Evolutionary conservation across 225 moss, liverwort and hornwort species (phyloP), one percentile per base, ranked within the genome.

Genomic region (Thuidium tamariscinum): DNA sequence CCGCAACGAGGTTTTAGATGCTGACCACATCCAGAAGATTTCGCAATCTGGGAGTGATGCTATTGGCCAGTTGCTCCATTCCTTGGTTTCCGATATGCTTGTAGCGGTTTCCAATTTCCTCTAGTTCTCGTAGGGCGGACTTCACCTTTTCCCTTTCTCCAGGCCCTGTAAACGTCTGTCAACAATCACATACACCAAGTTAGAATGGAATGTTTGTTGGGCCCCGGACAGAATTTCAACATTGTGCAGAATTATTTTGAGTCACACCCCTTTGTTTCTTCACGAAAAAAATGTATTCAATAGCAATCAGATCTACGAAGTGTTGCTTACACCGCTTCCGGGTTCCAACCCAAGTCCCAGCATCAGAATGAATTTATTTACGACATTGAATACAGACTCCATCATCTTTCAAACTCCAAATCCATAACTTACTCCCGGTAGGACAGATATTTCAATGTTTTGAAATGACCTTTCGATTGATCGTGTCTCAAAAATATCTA

Each of bases 61-160:
- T 94, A 84, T 95, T 95, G 46, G 94, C 90, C 74, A 95, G 88
- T 84, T 94, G 96, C 91, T 97, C 96, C 95, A 97, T 87, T 75
- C 96, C 95, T 89, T 90, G 88, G 81, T 91, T 95, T 52, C 92
- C 93, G 81, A 97, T 83, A 56, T 91, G 91, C 54, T 90, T 93
- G 42, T 94, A 93, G 41, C 90, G 90, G 70, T 90, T 95, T 78
- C 95, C 94, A 52, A 95, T 93, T 81, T 97, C 96, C 67, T 92
- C 94, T 69, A 97, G 87, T 66, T 95, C 95, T 55, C 89, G 85
- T 36, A 95, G 89, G 87, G 91, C 91, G 7, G 95, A 90, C 70
- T 95, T 97, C 76, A 93, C 85, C 79, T 95, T 97, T 70, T 97
- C 96, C 84, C 93, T 92, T 69, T 97, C 96, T 77, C 90, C 91